Evolutionary conservation across 1,284 basidiomycete genomes (phyloP).

Genomic region (Trichosporon ovoides): DNA sequence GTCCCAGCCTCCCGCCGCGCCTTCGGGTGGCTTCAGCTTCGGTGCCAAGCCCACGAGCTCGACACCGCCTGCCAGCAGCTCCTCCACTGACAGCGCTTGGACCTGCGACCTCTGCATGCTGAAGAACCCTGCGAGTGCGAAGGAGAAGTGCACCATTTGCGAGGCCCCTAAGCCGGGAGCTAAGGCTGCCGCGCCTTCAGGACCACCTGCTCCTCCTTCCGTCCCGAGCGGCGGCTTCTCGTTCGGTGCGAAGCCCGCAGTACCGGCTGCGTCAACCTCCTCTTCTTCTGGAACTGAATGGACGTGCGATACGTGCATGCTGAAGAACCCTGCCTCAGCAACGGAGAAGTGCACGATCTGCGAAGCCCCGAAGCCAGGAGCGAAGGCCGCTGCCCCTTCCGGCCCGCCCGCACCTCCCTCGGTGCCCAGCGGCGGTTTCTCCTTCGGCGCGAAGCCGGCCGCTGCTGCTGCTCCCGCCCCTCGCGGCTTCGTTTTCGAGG

Average conservation of each 20-base stretch:
- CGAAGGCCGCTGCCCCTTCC: conserved; percentile 2
- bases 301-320: conserved; percentile 53
- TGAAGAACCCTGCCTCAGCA: conserved; percentile 52
- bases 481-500: too few species aligned
- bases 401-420: background rate
- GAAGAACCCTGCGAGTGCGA: conserved; percentile 50
- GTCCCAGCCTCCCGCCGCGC: background rate
- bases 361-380: conserved; percentile 48
- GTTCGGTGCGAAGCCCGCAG: conserved; percentile 7
- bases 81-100: conserved; percentile 41
- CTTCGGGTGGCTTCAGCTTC: too few species aligned
- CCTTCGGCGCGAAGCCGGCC: background rate
- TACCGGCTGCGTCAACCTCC: background rate
- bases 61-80: too few species aligned
- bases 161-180: conserved; percentile 46
- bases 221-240: conserved; percentile 1
- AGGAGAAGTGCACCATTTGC: conserved; percentile 54
- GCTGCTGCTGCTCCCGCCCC: background rate
- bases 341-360: conserved; percentile 55
- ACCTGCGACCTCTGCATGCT: conserved; percentile 51
- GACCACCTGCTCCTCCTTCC: conserved; percentile 5
- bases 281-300: conserved; percentile 33
- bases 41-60: too few species aligned
- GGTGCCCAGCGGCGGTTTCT: conserved; percentile 8
- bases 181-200: background rate